Conservation (phyloP, 192 early-diverging fungal genomes). For the Podila minutissima region DNA sequence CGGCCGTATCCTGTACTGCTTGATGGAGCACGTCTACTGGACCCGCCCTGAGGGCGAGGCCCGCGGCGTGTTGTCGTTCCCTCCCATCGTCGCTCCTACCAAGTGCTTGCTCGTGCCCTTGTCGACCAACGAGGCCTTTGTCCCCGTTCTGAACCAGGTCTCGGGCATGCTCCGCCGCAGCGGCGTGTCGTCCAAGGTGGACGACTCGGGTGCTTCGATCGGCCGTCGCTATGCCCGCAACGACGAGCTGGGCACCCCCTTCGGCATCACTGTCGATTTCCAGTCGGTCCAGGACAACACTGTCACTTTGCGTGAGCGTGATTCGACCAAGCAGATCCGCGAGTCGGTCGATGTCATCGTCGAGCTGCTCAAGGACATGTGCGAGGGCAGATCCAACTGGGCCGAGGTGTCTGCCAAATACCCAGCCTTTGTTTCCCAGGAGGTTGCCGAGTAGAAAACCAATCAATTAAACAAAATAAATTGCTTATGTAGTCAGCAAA, state of each 20-base stretch:
- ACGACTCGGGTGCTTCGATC: constrained; percentile 89
- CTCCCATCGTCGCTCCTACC: constrained; percentile 90
- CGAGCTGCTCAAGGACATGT: constrained; percentile 78
- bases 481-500: no score
- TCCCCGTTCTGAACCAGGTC: constrained; percentile 53
- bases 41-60: constrained; percentile 90
- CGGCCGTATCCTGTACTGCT: constrained; percentile 95
- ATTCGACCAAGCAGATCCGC: constrained; percentile 95
- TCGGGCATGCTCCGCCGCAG: constrained; percentile 76
- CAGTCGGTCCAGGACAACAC: constrained; percentile 93
- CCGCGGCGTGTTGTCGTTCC: constrained; percentile 91
- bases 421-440: constrained; percentile 68
- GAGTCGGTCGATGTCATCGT: constrained; percentile 76
- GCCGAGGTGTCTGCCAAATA: constrained; percentile 72
- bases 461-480: not conserved
- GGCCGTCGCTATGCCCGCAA: constrained; percentile 97
- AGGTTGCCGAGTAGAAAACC: constrained; percentile 44
- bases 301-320: constrained; percentile 96
- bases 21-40: constrained; percentile 96
- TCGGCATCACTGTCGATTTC: constrained; percentile 98
- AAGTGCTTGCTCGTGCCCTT: constrained; percentile 94
- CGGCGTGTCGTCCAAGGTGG: constrained; percentile 86
- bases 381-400: constrained; percentile 80
- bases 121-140: constrained; percentile 82
- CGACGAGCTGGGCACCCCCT: constrained; percentile 98